Percentiles rank a stretch among this genome's conserved stretches.
Evolutionary conservation across 2,329 filamentous ascomycete species (phyloP).

Genomic region (Amesomyces nigricolor): DNA sequence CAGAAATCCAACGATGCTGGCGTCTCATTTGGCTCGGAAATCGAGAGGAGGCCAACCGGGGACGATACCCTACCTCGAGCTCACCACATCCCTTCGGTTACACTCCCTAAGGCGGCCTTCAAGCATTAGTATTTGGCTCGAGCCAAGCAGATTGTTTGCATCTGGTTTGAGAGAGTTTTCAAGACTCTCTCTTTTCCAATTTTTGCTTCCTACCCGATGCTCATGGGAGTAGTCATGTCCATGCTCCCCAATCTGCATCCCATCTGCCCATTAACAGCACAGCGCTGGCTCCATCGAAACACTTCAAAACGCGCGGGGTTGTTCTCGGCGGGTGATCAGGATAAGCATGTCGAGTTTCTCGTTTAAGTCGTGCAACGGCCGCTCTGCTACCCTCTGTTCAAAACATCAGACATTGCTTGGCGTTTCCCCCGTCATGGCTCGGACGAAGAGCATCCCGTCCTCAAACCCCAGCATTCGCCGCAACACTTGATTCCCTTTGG

Average conservation of each 20-base stretch:
- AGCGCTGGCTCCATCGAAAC: constrained; percentile 26
- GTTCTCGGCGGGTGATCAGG: constrained; percentile 30
- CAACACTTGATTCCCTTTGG: background rate
- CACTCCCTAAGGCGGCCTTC: too few species aligned
- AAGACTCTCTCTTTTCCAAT: background rate
- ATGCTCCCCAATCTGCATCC: background rate
- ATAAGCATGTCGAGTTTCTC: constrained; percentile 12
- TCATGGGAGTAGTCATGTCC: too few species aligned
- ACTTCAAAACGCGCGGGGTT: constrained; percentile 26
- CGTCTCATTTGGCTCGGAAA: constrained; percentile 4
- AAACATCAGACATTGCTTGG: constrained; percentile 18
- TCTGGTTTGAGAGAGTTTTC: background rate
- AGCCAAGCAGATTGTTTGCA: too few species aligned
- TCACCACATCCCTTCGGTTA: too few species aligned
- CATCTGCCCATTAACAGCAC: background rate
- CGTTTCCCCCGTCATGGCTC: background rate
- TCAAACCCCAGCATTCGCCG: background rate
- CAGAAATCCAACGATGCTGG: background rate
- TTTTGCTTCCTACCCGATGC: background rate
- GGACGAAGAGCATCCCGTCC: constrained; percentile 13
- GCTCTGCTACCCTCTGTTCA: background rate
- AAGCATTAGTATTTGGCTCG: too few species aligned
- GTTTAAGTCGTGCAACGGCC: background rate
- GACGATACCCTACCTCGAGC: background rate
- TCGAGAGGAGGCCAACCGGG: background rate